Evolutionary conservation across 2,329 filamentous ascomycete genomes (phyloP).

Genomic region (Metarhizium humberi): DNA sequence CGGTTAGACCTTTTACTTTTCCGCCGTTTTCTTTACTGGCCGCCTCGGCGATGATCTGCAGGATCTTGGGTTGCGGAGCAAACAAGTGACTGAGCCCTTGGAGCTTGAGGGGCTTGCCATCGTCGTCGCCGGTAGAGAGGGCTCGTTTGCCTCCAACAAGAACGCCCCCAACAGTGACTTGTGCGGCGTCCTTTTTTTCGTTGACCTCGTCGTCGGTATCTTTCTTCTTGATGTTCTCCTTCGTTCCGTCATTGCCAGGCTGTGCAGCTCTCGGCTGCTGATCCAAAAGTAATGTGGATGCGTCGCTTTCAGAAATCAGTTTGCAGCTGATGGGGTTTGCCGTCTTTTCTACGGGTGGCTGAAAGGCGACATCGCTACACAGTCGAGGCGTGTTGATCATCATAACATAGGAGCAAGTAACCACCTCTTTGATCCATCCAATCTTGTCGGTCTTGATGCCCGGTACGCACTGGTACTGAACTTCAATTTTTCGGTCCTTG

Average conservation of each 20-base stretch:
- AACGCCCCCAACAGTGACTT: slow-evolving; percentile 41
- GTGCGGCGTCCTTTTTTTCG: slow-evolving; percentile 20
- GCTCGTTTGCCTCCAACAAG: slow-evolving; percentile 42
- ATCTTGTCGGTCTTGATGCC: slow-evolving; percentile 66
- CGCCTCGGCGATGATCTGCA: slow-evolving; percentile 35
- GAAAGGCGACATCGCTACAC: slow-evolving; percentile 79
- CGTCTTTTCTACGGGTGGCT: slow-evolving; percentile 67
- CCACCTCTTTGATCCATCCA: slow-evolving; percentile 86
- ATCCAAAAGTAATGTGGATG: slow-evolving; percentile 29
- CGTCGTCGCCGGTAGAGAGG: slow-evolving; percentile 35
- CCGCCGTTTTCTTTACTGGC: slow-evolving; percentile 49
- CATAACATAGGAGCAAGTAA: slow-evolving; percentile 89
- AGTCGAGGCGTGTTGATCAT: slow-evolving; percentile 81
- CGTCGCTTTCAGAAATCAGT: slow-evolving; percentile 49
- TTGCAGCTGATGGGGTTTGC: slow-evolving; percentile 71
- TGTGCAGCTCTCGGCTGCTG: slow-evolving; percentile 21
- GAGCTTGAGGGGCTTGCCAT: slow-evolving; percentile 38
- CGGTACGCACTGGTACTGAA: slow-evolving; percentile 73
- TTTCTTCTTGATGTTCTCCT: slow-evolving; percentile 9
- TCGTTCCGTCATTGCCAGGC: slow-evolving; percentile 16
- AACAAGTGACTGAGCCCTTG: slow-evolving; percentile 16
- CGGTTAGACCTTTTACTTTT: slow-evolving; percentile 48
- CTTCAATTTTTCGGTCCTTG: slow-evolving; percentile 71
- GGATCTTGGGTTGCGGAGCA: slow-evolving; percentile 13
- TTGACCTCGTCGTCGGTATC: slow-evolving; percentile 12